Evolutionary conservation across 192 early-diverging fungal species (phyloP).

Genomic region (Polychytrium aggregatum): DNA sequence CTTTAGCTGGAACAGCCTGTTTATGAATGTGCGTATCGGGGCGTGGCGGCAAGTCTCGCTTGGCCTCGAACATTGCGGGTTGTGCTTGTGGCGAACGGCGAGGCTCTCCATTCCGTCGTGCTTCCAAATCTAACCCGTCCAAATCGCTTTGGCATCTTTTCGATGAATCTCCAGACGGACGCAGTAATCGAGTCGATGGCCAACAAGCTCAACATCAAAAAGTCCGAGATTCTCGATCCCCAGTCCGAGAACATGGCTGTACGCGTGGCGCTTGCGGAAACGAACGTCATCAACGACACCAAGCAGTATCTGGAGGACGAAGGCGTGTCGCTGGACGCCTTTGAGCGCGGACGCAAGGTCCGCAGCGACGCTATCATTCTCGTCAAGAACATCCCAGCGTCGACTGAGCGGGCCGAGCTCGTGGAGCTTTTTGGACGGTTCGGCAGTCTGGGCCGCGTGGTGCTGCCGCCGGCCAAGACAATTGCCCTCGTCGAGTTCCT

Average conservation of each 20-base stretch:
- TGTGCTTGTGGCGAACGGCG: no score
- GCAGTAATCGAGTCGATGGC: constrained; percentile 93
- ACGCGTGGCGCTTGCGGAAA: constrained; percentile 92
- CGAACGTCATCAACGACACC: constrained; percentile 88
- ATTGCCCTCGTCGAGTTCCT: constrained; percentile 91
- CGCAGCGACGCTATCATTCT: constrained; percentile 84
- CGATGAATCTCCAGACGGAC: constrained; percentile 49
- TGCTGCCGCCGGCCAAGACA: constrained; percentile 84
- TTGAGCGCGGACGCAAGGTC: constrained; percentile 53
- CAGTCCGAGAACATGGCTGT: constrained; percentile 85
- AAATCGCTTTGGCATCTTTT: no score
- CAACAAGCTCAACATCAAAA: constrained; percentile 77
- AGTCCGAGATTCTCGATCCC: constrained; percentile 83
- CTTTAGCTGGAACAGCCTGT: constrained; percentile 94
- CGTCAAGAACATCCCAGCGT: constrained; percentile 89
- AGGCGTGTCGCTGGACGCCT: constrained; percentile 70
- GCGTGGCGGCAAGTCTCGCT: background rate
- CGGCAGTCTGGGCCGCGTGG: constrained; percentile 77
- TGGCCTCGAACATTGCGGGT: constrained; percentile 1
- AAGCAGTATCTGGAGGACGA: constrained; percentile 82
- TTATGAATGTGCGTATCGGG: constrained; percentile 67
- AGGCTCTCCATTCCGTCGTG: no score
- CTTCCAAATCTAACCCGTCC: no score
- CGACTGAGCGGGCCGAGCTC: constrained; percentile 73
- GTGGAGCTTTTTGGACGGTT: constrained; percentile 70